These are phyloP conservation scores for Centrapalus pauciflorus DNA, from an alignment of 129 eudicot species.

Conservation along the genomic window DNA sequence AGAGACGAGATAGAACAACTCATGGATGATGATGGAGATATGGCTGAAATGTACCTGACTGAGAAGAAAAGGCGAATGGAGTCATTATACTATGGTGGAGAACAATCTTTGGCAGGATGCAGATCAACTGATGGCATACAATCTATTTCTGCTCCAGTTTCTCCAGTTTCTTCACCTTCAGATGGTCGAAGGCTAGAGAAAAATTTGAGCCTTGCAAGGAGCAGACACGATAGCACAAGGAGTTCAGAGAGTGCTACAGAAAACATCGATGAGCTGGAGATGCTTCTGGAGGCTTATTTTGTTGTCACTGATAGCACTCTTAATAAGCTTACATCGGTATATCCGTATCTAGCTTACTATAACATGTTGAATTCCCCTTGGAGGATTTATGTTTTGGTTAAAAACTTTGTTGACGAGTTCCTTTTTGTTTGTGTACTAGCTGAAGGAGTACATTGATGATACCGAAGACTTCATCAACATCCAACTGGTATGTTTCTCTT, in stretches of 20 bases:
- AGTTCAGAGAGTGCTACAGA: conserved; percentile 73
- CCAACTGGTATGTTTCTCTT: conserved; percentile 61
- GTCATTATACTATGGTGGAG: conserved; percentile 47
- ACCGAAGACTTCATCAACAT: conserved; percentile 95
- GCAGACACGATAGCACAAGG: conserved; percentile 73
- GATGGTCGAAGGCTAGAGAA: conserved; percentile 59
- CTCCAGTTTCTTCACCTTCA: conserved; percentile 93
- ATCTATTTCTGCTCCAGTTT: conserved; percentile 82
- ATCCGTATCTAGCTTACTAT: neutral
- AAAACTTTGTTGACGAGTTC: neutral
- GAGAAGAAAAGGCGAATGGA: conserved; percentile 78
- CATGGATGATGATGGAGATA: conserved; percentile 98
- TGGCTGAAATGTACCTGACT: conserved; percentile 97
- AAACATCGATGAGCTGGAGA: conserved; percentile 79
- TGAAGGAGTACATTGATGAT: conserved; percentile 97
- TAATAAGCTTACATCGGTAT: conserved; percentile 87
- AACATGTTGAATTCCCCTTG: neutral
- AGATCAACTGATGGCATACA: conserved; percentile 56
- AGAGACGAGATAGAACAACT: conserved; percentile 97
- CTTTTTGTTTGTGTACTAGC: conserved; percentile 38
- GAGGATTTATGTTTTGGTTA: neutral
- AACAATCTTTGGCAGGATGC: conserved; percentile 60
- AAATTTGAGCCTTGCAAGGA: conserved; percentile 70
- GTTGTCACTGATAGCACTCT: conserved; percentile 84
- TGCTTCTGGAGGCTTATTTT: conserved; percentile 96